Evolutionary conservation across 2,329 filamentous ascomycete genomes (phyloP), one percentile per base, ranked within the genome.

Genomic region (Apiospora arundinis): DNA sequence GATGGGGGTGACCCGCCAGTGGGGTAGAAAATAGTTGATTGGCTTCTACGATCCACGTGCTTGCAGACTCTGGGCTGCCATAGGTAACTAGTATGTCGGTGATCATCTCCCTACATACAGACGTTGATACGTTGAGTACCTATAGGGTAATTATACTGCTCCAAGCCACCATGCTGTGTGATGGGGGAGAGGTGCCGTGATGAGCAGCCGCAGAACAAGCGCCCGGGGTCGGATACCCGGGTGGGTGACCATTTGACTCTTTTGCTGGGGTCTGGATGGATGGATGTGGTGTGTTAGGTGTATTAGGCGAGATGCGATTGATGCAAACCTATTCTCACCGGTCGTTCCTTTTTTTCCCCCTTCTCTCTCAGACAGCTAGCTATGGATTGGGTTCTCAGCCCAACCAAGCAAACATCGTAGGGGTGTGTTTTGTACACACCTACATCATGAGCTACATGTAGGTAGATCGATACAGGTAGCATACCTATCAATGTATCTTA

Each of bases 141-240:
- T 32, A 60, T 7, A 37, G 52, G 52, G 52, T 60, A n/a, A 37
- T 60, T 60, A 37, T 37, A 60, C 7, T 21, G 32, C 32, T 37
- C 25, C 52, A 60, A 60, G 52, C 52, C 52, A 37, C 52, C 52
- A 60, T 60, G 52, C 52, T n/a, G 52, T 60, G 52, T 60, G 52
- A 60, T 60, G 7, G 28, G 52, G 32, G 52, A 60, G 32, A 32
- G 32, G 52, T 37, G 52, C 52, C 52, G 52, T 60, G 28, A 37
- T 28, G 52, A 60, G 18, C 52, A 60, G 52, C 52, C 49, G 49
- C 49, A 56, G 49, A 14, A 32, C 25, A 56, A 56, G 49, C 49
- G 49, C 49, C 49, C 49, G 9, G 49, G 49, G 16, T 56, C 25
- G 25, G 5, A 25, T 32, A 9, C 18, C 28, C 28, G 28, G 52